Evolutionary conservation across 1,284 basidiomycete species (phyloP).

Genomic region (Ustilago tritici): DNA sequence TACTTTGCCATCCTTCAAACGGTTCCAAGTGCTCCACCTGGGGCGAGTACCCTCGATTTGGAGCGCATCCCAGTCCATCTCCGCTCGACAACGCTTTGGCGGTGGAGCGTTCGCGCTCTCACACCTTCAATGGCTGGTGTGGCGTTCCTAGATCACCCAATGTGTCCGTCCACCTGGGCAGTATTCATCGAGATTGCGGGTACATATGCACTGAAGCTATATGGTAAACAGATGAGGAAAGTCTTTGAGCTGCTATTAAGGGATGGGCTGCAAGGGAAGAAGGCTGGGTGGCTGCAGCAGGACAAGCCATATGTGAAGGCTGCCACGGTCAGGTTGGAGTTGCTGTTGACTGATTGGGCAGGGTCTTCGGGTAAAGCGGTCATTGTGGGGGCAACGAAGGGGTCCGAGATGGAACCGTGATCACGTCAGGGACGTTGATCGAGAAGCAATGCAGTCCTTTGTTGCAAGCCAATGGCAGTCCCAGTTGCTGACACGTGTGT

Average conservation of each 20-base stretch:
- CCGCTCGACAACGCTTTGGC: slow-evolving; percentile 61
- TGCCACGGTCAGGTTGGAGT: slow-evolving; percentile 58
- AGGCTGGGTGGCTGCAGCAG: slow-evolving; percentile 48
- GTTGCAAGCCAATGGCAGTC: neutral
- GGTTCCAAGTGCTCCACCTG: slow-evolving; percentile 39
- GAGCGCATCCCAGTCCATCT: slow-evolving; percentile 41
- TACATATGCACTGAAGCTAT: slow-evolving; percentile 33
- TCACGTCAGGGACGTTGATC: neutral
- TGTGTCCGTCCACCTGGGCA: slow-evolving; percentile 62
- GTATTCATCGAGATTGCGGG: slow-evolving; percentile 65
- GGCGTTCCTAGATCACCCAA: slow-evolving; percentile 52
- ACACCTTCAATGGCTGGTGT: slow-evolving; percentile 47
- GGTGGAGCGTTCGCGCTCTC: slow-evolving; percentile 60
- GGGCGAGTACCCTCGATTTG: slow-evolving; percentile 9
- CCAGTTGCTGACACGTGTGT: too few relatives aligned
- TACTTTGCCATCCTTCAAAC: slow-evolving; percentile 83
- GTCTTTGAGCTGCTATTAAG: slow-evolving; percentile 52
- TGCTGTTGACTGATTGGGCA: slow-evolving; percentile 69
- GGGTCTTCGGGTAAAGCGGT: slow-evolving; percentile 10
- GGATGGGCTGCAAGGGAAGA: slow-evolving; percentile 50
- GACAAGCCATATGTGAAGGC: slow-evolving; percentile 55
- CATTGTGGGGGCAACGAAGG: slow-evolving; percentile 39
- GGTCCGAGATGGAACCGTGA: slow-evolving; percentile 46
- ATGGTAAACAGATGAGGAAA: slow-evolving; percentile 61
- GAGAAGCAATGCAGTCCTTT: neutral